phyloP scores from a whole-genome alignment of 139 green algal genomes.

The Chlorella sorokiniana region DNA sequence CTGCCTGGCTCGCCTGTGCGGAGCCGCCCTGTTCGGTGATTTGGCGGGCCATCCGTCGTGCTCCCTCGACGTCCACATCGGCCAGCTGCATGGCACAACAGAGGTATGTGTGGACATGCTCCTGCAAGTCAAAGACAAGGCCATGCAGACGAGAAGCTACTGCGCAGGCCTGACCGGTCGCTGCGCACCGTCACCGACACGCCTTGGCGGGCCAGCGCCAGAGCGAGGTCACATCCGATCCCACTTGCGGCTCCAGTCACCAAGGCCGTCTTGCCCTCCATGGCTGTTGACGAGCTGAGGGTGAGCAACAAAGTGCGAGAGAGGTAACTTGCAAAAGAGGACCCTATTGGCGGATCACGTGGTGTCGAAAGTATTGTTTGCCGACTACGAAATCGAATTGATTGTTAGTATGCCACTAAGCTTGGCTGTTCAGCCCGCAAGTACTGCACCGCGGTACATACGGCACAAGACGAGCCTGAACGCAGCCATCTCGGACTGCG shows the following conservation, averaged over 20 bases:
- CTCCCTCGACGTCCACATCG: not conserved
- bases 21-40: not conserved
- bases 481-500: no score
- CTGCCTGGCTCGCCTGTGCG: no score
- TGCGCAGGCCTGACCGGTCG: not conserved
- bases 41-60: not conserved
- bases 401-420: no score
- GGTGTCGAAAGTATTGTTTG: no score
- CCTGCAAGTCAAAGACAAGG: not conserved
- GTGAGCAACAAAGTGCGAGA: no score
- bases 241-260: constrained; percentile 44
- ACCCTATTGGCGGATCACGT: no score
- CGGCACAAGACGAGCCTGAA: no score
- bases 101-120: constrained; percentile 2
- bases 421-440: no score
- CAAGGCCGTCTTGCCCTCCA: not conserved
- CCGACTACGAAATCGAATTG: no score
- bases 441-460: no score
- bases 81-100: constrained; percentile 1
- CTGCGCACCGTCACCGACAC: constrained; percentile 44
- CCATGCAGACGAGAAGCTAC: not conserved
- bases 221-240: constrained; percentile 42
- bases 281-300: no score
- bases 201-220: constrained; percentile 35
- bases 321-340: no score